Base-by-base conservation (phyloP, 257 asterid genomes). In the Linaria vulgaris region DNA sequence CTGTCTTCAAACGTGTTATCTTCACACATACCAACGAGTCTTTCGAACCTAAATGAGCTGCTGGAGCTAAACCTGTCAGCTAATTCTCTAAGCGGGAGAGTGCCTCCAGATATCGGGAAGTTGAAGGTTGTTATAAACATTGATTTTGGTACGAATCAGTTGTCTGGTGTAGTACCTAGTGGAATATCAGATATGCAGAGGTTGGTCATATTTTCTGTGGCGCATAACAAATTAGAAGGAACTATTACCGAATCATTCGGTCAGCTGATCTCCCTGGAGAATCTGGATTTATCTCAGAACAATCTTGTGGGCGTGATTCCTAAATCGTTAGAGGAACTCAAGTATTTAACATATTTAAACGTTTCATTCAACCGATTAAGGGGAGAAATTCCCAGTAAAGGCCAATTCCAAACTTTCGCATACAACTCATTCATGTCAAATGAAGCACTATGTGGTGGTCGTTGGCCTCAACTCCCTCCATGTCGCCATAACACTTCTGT, bases 1-100 rank as follows among this genome's bases (percentile, higher is more conserved):
- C 21, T 55, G 61, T 20, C 11, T 25, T 55, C 61, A n/a, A 55
- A 55, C 61, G 27, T 55, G 61, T 55, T 55, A 11, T 55, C 61
- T 15, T 55, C 61, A 23, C 25, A n/a, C 61, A 55, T 55, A 13
- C 43, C 61, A 24, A 43, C 25, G 0, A 11, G 30, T 23, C 4
- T 55, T 0, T 55, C 27, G 41, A 55, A 21, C 61, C 61, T 55
- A 21, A n/a, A 4, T 43, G 41, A 55, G 61, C 61, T 55, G n/a
- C 61, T 6, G 6, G 61, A 9, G 11, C n/a, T 55, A 6, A 55
- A 55, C 23, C 19, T 55, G 8, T 55, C 61, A 1, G 61, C 25
- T 55, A 55, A 55, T 55, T 27, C 43, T 13, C 15, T 55, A 1
- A 55, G 21, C 1, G 61, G 61, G 3, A 27, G 12, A 12, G 30